Percentiles rank a stretch among this genome's conserved stretches.
These are phyloP conservation scores for Colletotrichum sp. DNA, from an alignment of 2,329 filamentous ascomycete species.

Conservation along the genomic window DNA sequence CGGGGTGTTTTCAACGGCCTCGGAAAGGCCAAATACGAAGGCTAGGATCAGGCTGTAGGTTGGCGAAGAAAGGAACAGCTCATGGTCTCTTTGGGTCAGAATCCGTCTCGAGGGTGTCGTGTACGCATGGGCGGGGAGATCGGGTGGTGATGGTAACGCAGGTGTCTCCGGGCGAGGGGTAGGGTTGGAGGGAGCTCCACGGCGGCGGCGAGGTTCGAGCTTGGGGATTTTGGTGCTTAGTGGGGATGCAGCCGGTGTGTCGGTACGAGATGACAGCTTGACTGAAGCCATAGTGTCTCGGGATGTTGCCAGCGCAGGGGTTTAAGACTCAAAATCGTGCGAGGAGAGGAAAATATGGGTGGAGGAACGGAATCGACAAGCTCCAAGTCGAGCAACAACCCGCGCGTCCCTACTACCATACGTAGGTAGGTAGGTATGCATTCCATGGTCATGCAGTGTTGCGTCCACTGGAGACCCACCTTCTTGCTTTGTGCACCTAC, in stretches of 20 bases:
- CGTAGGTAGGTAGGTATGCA: no score
- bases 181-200: constrained; percentile 55
- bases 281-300: constrained; percentile 1
- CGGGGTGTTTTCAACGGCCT: constrained; percentile 75
- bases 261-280: background rate
- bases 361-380: background rate
- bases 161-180: constrained; percentile 78
- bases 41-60: constrained; percentile 78
- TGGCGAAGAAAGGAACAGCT: constrained; percentile 78
- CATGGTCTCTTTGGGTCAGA: constrained; percentile 79
- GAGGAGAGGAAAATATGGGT: background rate
- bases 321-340: background rate
- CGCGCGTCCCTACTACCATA: background rate
- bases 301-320: background rate
- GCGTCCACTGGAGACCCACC: background rate
- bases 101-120: constrained; percentile 77
- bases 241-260: background rate
- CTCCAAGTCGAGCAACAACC: background rate
- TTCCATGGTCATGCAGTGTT: background rate
- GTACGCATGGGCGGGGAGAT: constrained; percentile 65
- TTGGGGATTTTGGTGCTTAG: constrained; percentile 59
- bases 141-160: constrained; percentile 70
- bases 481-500: background rate
- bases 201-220: constrained; percentile 68
- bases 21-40: constrained; percentile 87